phyloP scores from a whole-genome alignment of 164 flowering plant species.

The Magnolia kwangsiensis region DNA sequence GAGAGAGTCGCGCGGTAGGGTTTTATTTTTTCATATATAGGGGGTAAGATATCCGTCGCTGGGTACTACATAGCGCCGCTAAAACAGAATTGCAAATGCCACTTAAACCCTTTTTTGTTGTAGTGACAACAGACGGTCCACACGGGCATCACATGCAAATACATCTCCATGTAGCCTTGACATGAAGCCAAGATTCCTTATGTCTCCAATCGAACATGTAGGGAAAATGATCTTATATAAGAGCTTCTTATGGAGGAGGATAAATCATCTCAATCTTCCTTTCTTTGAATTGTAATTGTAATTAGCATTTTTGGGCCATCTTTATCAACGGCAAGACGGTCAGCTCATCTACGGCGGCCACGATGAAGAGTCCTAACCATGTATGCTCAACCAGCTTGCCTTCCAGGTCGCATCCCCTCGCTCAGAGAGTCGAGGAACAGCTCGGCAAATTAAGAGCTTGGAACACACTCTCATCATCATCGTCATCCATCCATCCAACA shows the following conservation, averaged over 20 bases:
- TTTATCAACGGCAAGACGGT: not conserved
- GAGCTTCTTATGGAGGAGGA: no score
- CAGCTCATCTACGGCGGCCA: not conserved
- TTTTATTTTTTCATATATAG: no score
- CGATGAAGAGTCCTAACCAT: slow-evolving; percentile 10
- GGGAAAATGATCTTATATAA: no score
- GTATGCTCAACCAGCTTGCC: slow-evolving; percentile 26
- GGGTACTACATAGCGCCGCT: no score
- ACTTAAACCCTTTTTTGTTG: no score
- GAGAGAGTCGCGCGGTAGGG: no score
- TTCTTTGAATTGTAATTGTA: no score
- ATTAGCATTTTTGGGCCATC: no score
- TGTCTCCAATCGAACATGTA: not conserved
- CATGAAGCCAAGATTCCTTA: not conserved
- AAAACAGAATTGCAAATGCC: no score
- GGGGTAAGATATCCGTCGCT: no score
- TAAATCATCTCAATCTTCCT: no score
- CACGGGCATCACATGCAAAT: not conserved
- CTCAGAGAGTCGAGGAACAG: slow-evolving; percentile 8
- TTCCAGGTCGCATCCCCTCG: slow-evolving; percentile 18
- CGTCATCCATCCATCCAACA: not conserved
- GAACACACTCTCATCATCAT: not conserved
- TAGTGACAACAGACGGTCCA: not conserved
- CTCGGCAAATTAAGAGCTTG: slow-evolving; percentile 9
- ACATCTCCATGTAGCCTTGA: not conserved